Conservation (phyloP, 129 eudicot genomes). For the Heracleum sosnowskyi region DNA sequence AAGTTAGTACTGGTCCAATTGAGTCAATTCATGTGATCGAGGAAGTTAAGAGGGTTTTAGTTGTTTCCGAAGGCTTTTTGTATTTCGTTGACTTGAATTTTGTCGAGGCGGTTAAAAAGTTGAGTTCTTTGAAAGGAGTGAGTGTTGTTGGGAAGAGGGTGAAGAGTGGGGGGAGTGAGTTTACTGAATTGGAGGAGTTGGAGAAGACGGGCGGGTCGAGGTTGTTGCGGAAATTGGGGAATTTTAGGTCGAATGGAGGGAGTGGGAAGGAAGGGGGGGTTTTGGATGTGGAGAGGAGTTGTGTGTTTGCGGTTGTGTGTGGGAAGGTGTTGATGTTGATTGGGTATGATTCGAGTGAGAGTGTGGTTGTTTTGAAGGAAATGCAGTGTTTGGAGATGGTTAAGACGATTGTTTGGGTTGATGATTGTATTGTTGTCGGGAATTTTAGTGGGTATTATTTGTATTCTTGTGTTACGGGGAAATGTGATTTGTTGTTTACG, state of each 20-base stretch:
- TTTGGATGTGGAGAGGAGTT: constrained; percentile 27
- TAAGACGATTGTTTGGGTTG: constrained; percentile 58
- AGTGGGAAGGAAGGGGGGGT: constrained; percentile 27
- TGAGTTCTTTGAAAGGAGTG: constrained; percentile 42
- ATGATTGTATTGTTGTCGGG: constrained; percentile 70
- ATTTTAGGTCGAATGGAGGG: constrained; percentile 26
- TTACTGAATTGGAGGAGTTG: constrained; percentile 28
- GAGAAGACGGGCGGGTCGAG: constrained; percentile 12
- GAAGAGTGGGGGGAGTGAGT: constrained; percentile 17
- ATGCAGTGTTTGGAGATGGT: constrained; percentile 54
- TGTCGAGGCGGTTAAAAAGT: constrained; percentile 36
- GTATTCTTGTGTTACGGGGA: constrained; percentile 60
- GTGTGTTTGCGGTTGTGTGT: constrained; percentile 50
- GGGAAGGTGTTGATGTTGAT: constrained; percentile 68
- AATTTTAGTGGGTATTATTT: constrained; percentile 60
- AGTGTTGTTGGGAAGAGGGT: constrained; percentile 37
- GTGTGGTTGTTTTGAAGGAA: constrained; percentile 58
- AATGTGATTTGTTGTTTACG: constrained; percentile 58
- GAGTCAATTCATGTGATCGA: constrained; percentile 36
- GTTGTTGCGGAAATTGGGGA: constrained; percentile 32
- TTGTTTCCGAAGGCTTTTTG: constrained; percentile 45
- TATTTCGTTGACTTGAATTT: constrained; percentile 44
- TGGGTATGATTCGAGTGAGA: constrained; percentile 38
- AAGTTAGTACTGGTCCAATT: constrained; percentile 27
- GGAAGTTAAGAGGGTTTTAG: constrained; percentile 32